Evolutionary conservation across 2,329 filamentous ascomycete genomes (phyloP).

Genomic region (Domatiomyces catenatus): DNA sequence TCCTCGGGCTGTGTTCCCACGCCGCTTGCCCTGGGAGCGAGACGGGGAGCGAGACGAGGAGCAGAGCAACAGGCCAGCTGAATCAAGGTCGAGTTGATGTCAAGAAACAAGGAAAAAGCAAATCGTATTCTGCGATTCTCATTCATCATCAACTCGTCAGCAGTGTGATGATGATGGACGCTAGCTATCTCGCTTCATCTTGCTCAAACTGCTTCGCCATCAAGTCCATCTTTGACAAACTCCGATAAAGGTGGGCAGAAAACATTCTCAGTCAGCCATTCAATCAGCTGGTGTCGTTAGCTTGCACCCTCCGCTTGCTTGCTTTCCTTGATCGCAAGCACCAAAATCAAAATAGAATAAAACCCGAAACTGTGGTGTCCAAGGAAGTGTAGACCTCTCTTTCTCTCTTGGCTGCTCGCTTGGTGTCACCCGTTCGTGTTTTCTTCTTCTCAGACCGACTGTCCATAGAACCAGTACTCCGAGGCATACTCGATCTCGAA

Average conservation of each 20-base stretch:
- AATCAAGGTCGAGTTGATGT: not conserved
- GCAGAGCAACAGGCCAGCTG: not conserved
- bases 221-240: not conserved
- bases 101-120: too few relatives aligned
- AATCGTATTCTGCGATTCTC: not conserved
- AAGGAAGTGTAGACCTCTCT: not conserved
- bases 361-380: not conserved
- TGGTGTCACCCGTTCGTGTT: not conserved
- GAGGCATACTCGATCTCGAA: constrained; percentile 27
- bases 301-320: too few relatives aligned
- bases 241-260: not conserved
- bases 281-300: too few relatives aligned
- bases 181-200: not conserved
- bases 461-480: constrained; percentile 29
- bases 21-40: not conserved
- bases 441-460: constrained; percentile 7
- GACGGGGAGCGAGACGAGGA: too few relatives aligned
- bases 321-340: not conserved
- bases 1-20: not conserved
- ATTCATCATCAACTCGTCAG: not conserved
- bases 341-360: not conserved
- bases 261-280: not conserved
- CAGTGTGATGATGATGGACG: not conserved
- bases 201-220: not conserved
- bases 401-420: not conserved